phyloP scores from a whole-genome alignment of 306 rosid genomes.

The Chamaecrista fasciculata region DNA sequence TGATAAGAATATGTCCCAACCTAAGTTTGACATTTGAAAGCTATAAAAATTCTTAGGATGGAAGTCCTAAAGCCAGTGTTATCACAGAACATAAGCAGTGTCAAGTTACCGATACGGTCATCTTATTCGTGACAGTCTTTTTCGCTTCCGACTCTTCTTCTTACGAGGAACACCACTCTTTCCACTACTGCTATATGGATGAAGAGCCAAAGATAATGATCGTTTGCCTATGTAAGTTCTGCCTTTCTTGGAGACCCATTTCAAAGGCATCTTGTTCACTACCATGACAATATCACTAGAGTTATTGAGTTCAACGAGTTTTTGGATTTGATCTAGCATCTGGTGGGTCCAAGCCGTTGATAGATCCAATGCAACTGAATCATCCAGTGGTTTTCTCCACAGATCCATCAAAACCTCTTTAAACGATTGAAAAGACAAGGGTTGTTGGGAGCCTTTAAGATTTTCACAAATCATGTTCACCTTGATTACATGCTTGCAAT shows the following conservation, averaged over 20 bases:
- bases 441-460: constrained; percentile 44
- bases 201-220: constrained; percentile 38
- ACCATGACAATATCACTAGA: constrained; percentile 47
- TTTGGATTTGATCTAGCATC: constrained; percentile 71
- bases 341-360: constrained; percentile 64
- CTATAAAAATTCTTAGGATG: not conserved
- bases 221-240: constrained; percentile 58
- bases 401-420: constrained; percentile 58
- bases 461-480: constrained; percentile 68
- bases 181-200: constrained; percentile 31
- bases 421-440: constrained; percentile 70
- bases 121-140: constrained; percentile 47
- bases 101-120: constrained; percentile 28
- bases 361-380: constrained; percentile 55
- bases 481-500: constrained; percentile 88
- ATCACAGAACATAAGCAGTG: constrained; percentile 9
- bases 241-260: constrained; percentile 57
- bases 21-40: no score
- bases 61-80: not conserved
- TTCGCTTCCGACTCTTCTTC: constrained; percentile 42
- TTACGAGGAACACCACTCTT: constrained; percentile 37
- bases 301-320: constrained; percentile 49
- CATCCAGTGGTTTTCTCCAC: constrained; percentile 66
- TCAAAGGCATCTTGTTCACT: constrained; percentile 69
- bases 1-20: not conserved